Conservation (phyloP, 2,329 filamentous ascomycete genomes). For the Xylaria polymorpha region DNA sequence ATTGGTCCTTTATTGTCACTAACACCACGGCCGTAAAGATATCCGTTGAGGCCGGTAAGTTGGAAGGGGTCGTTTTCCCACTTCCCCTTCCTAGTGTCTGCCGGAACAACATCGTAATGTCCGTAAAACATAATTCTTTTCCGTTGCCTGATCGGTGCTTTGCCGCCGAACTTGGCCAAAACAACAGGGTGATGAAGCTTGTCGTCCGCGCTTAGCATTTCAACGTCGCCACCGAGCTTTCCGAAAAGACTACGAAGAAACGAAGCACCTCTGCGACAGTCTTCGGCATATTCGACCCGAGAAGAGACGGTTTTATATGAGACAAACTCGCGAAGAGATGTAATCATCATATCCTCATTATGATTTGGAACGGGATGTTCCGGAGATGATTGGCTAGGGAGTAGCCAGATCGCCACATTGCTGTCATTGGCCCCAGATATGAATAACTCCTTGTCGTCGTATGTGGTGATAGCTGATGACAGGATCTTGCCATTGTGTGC, state of each 20-base stretch:
- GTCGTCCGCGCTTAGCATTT: slow-evolving; percentile 86
- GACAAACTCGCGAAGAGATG: slow-evolving; percentile 84
- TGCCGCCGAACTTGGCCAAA: slow-evolving; percentile 86
- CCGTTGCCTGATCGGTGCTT: slow-evolving; percentile 71
- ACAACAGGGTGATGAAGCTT: slow-evolving; percentile 88
- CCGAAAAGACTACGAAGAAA: slow-evolving; percentile 92
- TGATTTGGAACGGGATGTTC: slow-evolving; percentile 53
- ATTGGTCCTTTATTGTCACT: slow-evolving; percentile 98
- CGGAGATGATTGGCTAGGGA: slow-evolving; percentile 61
- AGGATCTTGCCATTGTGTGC: slow-evolving; percentile 90
- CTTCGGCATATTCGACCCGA: slow-evolving; percentile 84
- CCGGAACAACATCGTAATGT: slow-evolving; percentile 96
- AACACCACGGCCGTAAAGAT: slow-evolving; percentile 93
- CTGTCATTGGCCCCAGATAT: slow-evolving; percentile 96
- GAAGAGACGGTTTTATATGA: slow-evolving; percentile 93
- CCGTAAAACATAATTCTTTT: slow-evolving; percentile 97
- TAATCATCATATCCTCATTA: slow-evolving; percentile 69
- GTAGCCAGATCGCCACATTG: slow-evolving; percentile 87
- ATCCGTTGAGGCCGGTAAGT: slow-evolving; percentile 90
- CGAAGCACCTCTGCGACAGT: slow-evolving; percentile 91
- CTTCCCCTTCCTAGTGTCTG: slow-evolving; percentile 82
- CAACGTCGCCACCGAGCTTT: slow-evolving; percentile 87
- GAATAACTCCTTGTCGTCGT: slow-evolving; percentile 81
- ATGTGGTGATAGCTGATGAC: slow-evolving; percentile 79
- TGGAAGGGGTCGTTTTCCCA: slow-evolving; percentile 92